Percentiles rank a stretch among this genome's conserved stretches.
These are phyloP conservation scores for Arthroderma uncinatum DNA, from an alignment of 2,329 filamentous ascomycete species.

Conservation along the genomic window DNA sequence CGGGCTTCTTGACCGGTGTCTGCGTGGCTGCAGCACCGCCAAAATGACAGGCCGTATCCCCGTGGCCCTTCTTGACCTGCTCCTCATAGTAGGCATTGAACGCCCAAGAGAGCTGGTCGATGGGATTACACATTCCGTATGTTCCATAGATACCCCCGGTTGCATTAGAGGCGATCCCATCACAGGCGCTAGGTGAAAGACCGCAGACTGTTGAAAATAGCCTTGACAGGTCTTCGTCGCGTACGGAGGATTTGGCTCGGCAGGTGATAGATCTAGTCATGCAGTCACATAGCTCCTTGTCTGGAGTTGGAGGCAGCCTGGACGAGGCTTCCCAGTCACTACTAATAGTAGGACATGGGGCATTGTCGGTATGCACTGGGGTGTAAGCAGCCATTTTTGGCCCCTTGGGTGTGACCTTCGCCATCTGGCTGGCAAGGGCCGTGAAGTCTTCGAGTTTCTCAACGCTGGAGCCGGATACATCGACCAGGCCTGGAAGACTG, in stretches of 20 bases:
- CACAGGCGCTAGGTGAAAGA: constrained; percentile 27
- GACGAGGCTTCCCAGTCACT: constrained; percentile 55
- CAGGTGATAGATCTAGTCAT: constrained; percentile 68
- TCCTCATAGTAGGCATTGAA: constrained; percentile 36
- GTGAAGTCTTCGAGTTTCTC: constrained; percentile 63
- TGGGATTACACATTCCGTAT: constrained; percentile 36
- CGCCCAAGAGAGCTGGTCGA: constrained; percentile 35
- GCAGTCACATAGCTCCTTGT: constrained; percentile 70
- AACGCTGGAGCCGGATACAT: constrained; percentile 54
- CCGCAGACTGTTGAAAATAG: constrained; percentile 51
- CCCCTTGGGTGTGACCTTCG: constrained; percentile 53
- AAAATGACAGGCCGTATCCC: constrained; percentile 33
- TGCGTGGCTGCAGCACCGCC: constrained; percentile 32
- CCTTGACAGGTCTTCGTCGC: constrained; percentile 48
- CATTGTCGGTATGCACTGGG: constrained; percentile 57
- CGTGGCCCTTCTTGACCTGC: constrained; percentile 26
- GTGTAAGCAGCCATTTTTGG: constrained; percentile 58
- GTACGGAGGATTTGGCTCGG: constrained; percentile 49
- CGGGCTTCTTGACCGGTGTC: constrained; percentile 16
- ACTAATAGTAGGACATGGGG: constrained; percentile 56
- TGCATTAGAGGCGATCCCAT: constrained; percentile 30
- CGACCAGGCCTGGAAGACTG: constrained; percentile 30
- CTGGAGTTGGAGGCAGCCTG: constrained; percentile 70
- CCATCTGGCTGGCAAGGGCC: constrained; percentile 58
- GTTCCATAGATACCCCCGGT: constrained; percentile 36